phyloP scores from a whole-genome alignment of 2,329 filamentous ascomycete genomes.

The Arthrinium puccinioides region DNA sequence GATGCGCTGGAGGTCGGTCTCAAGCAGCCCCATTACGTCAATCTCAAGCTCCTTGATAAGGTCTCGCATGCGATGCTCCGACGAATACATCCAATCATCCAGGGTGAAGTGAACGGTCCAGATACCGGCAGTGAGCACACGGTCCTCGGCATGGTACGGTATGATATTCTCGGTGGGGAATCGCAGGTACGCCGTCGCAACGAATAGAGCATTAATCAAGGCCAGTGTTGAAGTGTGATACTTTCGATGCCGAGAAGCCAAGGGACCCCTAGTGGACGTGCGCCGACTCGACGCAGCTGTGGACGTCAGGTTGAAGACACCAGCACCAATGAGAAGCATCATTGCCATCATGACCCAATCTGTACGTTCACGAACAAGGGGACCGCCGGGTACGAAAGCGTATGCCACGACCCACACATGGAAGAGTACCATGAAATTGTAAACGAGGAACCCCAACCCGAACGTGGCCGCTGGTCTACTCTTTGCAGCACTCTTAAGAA shows the following conservation, averaged over 20 bases:
- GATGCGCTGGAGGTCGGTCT: conserved; percentile 90
- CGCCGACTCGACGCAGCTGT: conserved; percentile 20
- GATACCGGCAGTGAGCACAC: conserved; percentile 86
- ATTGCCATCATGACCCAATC: conserved; percentile 90
- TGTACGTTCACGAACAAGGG: conserved; percentile 85
- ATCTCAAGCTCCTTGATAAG: conserved; percentile 89
- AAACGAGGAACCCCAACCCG: conserved; percentile 80
- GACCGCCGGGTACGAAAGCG: conserved; percentile 92
- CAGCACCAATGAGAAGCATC: conserved; percentile 78
- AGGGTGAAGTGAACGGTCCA: conserved; percentile 99
- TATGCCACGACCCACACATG: conserved; percentile 99
- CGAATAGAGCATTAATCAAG: conserved; percentile 72
- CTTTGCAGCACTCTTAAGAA: conserved; percentile 70
- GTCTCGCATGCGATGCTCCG: conserved; percentile 87
- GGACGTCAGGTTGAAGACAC: conserved; percentile 66
- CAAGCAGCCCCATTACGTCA: conserved; percentile 92
- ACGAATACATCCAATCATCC: conserved; percentile 98
- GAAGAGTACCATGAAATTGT: conserved; percentile 93
- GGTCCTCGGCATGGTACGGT: conserved; percentile 82
- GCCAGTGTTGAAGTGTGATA: conserved; percentile 53
- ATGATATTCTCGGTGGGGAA: conserved; percentile 91
- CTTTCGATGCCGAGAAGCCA: conserved; percentile 42
- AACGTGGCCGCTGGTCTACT: conserved; percentile 75
- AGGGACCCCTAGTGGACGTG: no score
- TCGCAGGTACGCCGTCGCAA: conserved; percentile 76